Conservation (phyloP, 768 basidiomycete genomes). For the Serendipita sp. region DNA sequence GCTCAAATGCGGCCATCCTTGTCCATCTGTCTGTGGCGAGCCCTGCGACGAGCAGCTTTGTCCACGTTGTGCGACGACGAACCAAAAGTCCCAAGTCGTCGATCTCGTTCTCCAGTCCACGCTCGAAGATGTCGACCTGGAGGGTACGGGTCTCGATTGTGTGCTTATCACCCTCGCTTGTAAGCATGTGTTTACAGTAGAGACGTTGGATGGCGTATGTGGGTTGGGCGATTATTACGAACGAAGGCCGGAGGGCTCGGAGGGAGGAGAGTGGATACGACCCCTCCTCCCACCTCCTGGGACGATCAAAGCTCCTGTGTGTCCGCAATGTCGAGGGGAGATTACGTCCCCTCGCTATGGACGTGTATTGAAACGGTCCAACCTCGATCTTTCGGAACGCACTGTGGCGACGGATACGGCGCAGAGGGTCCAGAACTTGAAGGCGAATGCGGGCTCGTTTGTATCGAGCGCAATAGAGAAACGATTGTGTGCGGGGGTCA, state of each 20-base stretch:
- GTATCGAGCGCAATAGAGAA: neutral
- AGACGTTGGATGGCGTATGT: constrained; percentile 49
- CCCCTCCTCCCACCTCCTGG: constrained; percentile 14
- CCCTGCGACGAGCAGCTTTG: constrained; percentile 41
- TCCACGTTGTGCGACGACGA: constrained; percentile 28
- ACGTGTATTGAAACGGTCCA: constrained; percentile 42
- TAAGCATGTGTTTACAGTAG: constrained; percentile 50
- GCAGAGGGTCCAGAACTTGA: neutral
- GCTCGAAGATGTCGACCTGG: constrained; percentile 31
- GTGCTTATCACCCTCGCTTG: constrained; percentile 44
- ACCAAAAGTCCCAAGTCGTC: constrained; percentile 27
- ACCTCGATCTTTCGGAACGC: constrained; percentile 47
- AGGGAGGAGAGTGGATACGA: constrained; percentile 25
- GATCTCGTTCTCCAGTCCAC: constrained; percentile 40
- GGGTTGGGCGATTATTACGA: constrained; percentile 36
- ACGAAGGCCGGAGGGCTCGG: constrained; percentile 11
- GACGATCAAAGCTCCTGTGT: constrained; percentile 31
- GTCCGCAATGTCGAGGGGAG: constrained; percentile 43
- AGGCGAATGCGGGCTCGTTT: neutral
- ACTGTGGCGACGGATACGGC: constrained; percentile 42
- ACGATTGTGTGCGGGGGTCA: too few relatives aligned
- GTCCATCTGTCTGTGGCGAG: constrained; percentile 61
- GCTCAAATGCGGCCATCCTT: constrained; percentile 44
- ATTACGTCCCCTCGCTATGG: constrained; percentile 47
- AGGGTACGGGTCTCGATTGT: constrained; percentile 28